A percentile compares a stretch with the other conserved stretches of the same genome.
Conservation (phyloP, 495 filamentous ascomycete genomes). For the Tricharina praecox region DNA sequence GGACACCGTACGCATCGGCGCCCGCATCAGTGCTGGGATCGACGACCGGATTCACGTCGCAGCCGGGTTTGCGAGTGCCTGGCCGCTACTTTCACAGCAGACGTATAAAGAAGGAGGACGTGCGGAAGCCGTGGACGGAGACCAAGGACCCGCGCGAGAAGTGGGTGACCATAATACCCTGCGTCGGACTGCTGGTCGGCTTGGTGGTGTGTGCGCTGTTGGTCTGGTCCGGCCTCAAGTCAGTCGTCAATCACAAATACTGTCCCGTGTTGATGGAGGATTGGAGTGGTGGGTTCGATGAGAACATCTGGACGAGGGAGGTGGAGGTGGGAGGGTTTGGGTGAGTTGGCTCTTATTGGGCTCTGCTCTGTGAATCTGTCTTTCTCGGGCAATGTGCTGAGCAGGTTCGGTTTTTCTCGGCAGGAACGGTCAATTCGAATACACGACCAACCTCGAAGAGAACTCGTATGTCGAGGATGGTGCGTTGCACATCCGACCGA, state of each 20-base stretch:
- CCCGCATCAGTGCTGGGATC: slow-evolving; percentile 16
- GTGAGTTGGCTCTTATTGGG: slow-evolving; percentile 41
- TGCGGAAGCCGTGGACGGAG: slow-evolving; percentile 52
- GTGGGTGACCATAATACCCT: slow-evolving; percentile 65
- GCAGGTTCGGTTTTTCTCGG: slow-evolving; percentile 8
- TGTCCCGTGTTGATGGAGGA: slow-evolving; percentile 54
- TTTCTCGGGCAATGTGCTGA: too few relatives aligned
- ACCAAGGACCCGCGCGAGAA: slow-evolving; percentile 61
- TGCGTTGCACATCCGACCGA: slow-evolving; percentile 56
- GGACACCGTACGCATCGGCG: slow-evolving; percentile 9
- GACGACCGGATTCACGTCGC: slow-evolving; percentile 25
- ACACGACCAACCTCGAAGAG: slow-evolving; percentile 49
- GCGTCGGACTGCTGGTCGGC: slow-evolving; percentile 50
- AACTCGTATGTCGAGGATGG: slow-evolving; percentile 58
- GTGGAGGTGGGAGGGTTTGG: slow-evolving; percentile 69
- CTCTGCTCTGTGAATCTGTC: too few relatives aligned
- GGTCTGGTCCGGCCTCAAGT: slow-evolving; percentile 50
- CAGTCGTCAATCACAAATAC: slow-evolving; percentile 57
- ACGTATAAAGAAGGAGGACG: slow-evolving; percentile 48
- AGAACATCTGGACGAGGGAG: slow-evolving; percentile 56
- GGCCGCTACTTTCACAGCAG: slow-evolving; percentile 57
- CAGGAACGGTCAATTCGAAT: slow-evolving; percentile 68
- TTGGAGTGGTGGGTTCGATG: slow-evolving; percentile 45
- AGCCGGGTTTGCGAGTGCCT: slow-evolving; percentile 16
- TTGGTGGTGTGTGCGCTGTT: slow-evolving; percentile 48